Evolutionary conservation across 2,329 filamentous ascomycete genomes (phyloP), one percentile per base, ranked within the genome.

Genomic region (Aspergillus sergii): DNA sequence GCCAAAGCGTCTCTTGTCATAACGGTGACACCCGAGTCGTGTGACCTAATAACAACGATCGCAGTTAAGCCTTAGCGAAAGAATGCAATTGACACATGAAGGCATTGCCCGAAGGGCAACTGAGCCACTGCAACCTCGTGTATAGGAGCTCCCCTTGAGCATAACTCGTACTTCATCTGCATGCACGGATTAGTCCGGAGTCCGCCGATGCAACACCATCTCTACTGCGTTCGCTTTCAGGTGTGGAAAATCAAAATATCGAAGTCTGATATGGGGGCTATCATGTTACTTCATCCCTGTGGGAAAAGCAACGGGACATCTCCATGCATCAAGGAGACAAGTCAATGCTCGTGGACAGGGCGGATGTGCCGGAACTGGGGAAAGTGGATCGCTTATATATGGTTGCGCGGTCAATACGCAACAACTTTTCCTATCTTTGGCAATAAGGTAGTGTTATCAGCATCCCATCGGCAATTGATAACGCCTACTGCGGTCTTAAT

Each of bases 301-400:
- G 2, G 12, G 16, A 36, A 36, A 36, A 36, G 34, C 34, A 36
- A 36, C 14, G 34, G 12, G 34, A 7, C 14, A 16, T 16, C 14
- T 36, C 14, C 34, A 16, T 36, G 56, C 36, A 58, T n/a, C 26
- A 28, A 23, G n/a, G 39, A 58, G 12, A 16, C 34, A 7, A 36
- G 34, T 19, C 41, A 26, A 28, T 41, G 23, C 39, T 36, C 54
- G 21, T 41, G 41, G 56, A 23, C 28, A 46, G 1, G 9, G 43
- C 57, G 57, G 57, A 59, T 19, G 57, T 14, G 23, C 4, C 57
- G 57, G 57, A 59, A 53, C 57, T 53, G 57, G 45, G 57, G 56
- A 23, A 48, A 58, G 56, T 58, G 56, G 56, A 58, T 43, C 56
- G 12, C 14, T 57, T 57, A 46, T 58, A 53, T 53, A 59, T 10